Evolutionary conservation across 148 eudicot species (phyloP), one percentile per base, ranked within the genome.

Genomic region (Heliosperma pusillum): DNA sequence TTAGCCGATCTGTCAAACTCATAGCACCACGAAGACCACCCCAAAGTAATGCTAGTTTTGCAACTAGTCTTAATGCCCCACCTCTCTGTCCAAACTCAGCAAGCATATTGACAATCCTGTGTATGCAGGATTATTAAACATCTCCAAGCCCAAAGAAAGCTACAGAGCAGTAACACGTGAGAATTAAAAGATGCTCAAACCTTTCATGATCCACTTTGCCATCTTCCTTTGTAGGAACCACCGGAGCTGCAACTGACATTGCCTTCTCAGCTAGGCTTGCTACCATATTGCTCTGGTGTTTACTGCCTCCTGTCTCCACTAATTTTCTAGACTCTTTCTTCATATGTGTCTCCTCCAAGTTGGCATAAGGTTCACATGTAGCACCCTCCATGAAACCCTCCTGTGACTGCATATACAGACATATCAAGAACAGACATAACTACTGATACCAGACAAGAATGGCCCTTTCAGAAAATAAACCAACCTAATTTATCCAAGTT

Each of bases 21-120:
- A 95, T 86, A 80, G 99, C 99, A 82, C 99, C 99, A 76, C 99
- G 94, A 78, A 95, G 82, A 29, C 99, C 99, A 78, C 99, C 99
- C 97, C 97, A 95, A 69, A 95, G 92, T 79, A 95, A 78, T 74
- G 99, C 99, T 75, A 90, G 40, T 83, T 90, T 95, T 15, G 90
- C 91, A 70, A 90, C 85, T 50, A 95, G 84, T 82, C 36, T 92
- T 80, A 95, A 74, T 73, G 85, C 71, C 45, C 99, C 99, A 70
- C 97, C 97, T 83, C 65, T 88, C 72, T 95, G 96, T 74, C 97
- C 97, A 83, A 88, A 82, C 83, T 85, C 94, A 24, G 97, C 75
- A 74, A 95, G 86, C 87, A 88, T 84, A 27, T 90, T 83, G 56
- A 95, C 97, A 77, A 95, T 75, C 88, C 99, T 95, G 88, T 63